Base-by-base conservation (phyloP, 257 asterid species). In the Handroanthus guayacan region DNA sequence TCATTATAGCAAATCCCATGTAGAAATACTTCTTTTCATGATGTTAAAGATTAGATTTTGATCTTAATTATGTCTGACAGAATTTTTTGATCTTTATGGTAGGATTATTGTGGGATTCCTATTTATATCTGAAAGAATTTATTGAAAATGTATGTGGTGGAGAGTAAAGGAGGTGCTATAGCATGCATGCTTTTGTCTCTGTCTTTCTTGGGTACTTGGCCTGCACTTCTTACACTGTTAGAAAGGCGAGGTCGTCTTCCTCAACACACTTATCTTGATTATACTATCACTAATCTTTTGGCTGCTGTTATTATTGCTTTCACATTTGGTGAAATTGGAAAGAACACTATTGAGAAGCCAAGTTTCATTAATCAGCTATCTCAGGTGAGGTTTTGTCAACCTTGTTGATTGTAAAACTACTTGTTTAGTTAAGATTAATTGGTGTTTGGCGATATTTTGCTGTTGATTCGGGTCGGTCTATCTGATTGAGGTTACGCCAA, bases 171-270 rank as follows among this genome's bases (percentile, higher is more conserved):
- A 73, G 98, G 97, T 52, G 99, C 99, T 52, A 91, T 92, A 82
- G 95, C 80, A 50, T 95, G 99, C 62, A 95, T 95, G 97, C 88
- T 91, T 11, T 69, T 95, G 14, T 78, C 98, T 43, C 66, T 95
- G 62, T 72, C 84, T 2, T 89, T 95, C 87, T 82, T 95, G 83
- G 99, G 99, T 7, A 95, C 99, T 57, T 95, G 99, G 99, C 99
- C 99, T 48, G 99, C 99, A 0, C 14, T 95, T 73, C 12, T 95
- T 47, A 91, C 98, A 14, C 90, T 92, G 5, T 88, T 95, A 0
- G 99, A 95, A 70, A 86, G 99, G 81, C 86, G 96, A 0, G 99
- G 99, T 0, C 99, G 99, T 51, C 90, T 95, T 38, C 99, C 99
- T 78, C 98, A 95, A 71, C 98, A 95, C 77, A 92, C 95, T 25